These are phyloP conservation scores for Stephania japonica DNA, from an alignment of 164 flowering plant genomes.

Conservation along the genomic window DNA sequence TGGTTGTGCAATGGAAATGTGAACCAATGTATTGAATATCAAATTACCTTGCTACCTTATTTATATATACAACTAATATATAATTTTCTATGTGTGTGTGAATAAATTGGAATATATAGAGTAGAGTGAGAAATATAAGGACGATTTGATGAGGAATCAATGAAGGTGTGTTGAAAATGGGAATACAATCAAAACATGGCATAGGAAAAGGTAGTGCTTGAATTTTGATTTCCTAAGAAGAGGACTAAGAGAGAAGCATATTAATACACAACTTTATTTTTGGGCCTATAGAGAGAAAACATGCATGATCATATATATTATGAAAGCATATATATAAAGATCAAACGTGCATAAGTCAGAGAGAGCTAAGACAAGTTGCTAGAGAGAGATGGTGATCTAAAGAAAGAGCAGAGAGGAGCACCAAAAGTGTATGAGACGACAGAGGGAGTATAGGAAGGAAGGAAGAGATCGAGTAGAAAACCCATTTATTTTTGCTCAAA, in stretches of 20 bases:
- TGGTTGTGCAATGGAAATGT: neutral
- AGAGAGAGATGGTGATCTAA: constrained; percentile 9
- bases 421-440: constrained; percentile 10
- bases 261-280: neutral
- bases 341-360: neutral
- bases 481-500: constrained; percentile 36
- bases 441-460: constrained; percentile 13
- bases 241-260: neutral
- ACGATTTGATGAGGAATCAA: neutral
- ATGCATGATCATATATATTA: neutral
- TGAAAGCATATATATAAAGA: neutral
- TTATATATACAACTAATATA: too few species aligned
- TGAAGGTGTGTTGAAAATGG: constrained; percentile 8
- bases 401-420: neutral
- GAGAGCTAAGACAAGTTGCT: constrained; percentile 7
- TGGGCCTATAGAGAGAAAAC: neutral
- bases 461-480: constrained; percentile 20
- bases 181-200: constrained; percentile 6
- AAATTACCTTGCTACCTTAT: too few species aligned
- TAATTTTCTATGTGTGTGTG: too few species aligned
- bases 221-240: neutral
- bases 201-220: neutral
- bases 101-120: neutral
- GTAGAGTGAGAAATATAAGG: neutral
- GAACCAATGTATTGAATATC: too few species aligned